Conservation (phyloP, 1,139 yeast species). For the Pneumocystis carinii region DNA sequence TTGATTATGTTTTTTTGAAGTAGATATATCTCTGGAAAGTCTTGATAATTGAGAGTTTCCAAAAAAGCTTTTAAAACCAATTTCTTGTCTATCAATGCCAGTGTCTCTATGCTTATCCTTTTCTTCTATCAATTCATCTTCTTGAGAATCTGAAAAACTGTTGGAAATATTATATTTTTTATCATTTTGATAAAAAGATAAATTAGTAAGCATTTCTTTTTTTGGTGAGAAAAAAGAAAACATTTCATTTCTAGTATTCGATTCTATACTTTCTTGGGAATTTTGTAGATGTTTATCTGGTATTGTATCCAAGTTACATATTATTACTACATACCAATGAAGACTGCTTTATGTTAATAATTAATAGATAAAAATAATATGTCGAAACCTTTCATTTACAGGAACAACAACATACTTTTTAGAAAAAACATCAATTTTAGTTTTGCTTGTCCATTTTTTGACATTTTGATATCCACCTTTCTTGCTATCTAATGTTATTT, state of each 20-base stretch:
- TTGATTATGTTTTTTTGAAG: constrained; percentile 15
- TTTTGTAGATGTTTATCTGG: neutral
- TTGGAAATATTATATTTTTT: neutral
- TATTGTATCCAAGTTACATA: constrained; percentile 31
- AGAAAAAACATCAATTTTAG: constrained; percentile 39
- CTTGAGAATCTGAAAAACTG: neutral
- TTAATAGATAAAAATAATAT: neutral
- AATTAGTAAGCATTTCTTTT: neutral
- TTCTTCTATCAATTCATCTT: neutral
- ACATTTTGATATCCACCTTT: constrained; percentile 45
- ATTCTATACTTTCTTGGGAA: neutral
- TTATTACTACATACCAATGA: constrained; percentile 82
- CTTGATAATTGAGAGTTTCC: neutral
- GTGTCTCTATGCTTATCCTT: neutral
- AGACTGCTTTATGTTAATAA: constrained; percentile 2
- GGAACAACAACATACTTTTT: constrained; percentile 61
- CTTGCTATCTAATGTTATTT: constrained; percentile 5
- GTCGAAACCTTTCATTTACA: constrained; percentile 41
- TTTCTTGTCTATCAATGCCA: neutral
- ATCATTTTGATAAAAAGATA: neutral
- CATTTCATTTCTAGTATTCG: neutral
- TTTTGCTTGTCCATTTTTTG: constrained; percentile 61
- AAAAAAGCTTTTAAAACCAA: neutral
- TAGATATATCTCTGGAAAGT: neutral
- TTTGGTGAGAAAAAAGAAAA: neutral